Conservation (phyloP, 352 stramenopile genomes). For the Phytophthora litchii region DNA sequence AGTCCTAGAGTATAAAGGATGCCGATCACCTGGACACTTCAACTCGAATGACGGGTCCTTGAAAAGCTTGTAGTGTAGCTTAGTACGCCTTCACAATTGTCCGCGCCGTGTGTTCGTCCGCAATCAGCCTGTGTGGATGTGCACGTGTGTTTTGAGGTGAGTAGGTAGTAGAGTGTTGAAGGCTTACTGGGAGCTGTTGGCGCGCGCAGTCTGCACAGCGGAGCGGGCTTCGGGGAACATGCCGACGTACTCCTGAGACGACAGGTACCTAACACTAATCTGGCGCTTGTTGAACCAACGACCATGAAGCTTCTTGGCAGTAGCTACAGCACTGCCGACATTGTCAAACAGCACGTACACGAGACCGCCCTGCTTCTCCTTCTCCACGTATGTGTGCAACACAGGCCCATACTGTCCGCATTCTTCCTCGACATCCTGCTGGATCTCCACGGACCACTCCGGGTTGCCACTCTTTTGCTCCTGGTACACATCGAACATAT, state of each 20-base stretch:
- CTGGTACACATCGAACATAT: constrained; percentile 91
- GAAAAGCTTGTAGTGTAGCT: constrained; percentile 5
- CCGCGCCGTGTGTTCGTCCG: background rate
- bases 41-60: background rate
- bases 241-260: constrained; percentile 87
- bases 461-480: constrained; percentile 75
- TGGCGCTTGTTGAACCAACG: constrained; percentile 92
- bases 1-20: constrained; percentile 21
- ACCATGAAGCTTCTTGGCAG: constrained; percentile 81
- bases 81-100: background rate
- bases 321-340: constrained; percentile 51
- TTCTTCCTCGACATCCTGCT: constrained; percentile 88
- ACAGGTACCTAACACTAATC: constrained; percentile 89
- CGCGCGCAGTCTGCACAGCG: constrained; percentile 63
- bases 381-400: constrained; percentile 83
- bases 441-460: constrained; percentile 87
- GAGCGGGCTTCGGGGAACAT: constrained; percentile 85
- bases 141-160: constrained; percentile 30
- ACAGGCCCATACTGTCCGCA: constrained; percentile 75
- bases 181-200: constrained; percentile 34
- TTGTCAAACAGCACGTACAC: constrained; percentile 90
- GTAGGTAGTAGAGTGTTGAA: constrained; percentile 32
- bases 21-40: constrained; percentile 22
- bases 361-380: constrained; percentile 83
- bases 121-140: constrained; percentile 31